A percentile compares a stretch with the other conserved stretches of the same genome.
phyloP scores from a whole-genome alignment of 306 rosid genomes.

The Cyclanthera cordifolia region DNA sequence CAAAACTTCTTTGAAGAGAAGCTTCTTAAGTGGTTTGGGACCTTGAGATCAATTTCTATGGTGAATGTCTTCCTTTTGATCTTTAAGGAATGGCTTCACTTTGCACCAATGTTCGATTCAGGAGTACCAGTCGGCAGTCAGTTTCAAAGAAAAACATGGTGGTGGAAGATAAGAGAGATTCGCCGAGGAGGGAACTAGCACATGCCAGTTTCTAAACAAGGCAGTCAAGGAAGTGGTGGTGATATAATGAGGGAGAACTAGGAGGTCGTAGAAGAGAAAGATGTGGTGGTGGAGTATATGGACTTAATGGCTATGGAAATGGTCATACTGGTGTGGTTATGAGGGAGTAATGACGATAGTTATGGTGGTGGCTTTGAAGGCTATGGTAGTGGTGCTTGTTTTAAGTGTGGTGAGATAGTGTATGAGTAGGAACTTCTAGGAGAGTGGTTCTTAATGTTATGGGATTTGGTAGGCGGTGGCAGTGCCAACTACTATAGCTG shows the following conservation, averaged over 20 bases:
- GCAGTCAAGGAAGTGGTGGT: constrained; percentile 36
- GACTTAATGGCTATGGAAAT: constrained; percentile 3
- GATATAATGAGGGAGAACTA: constrained; percentile 22
- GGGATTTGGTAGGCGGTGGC: constrained; percentile 5
- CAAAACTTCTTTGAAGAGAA: no score
- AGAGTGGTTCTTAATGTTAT: constrained; percentile 15
- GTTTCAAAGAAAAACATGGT: no score
- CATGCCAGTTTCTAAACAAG: constrained; percentile 27
- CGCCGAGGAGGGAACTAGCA: no score
- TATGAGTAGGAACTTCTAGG: constrained; percentile 23
- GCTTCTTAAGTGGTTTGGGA: no score
- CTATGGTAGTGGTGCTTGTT: no score
- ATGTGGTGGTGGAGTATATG: constrained; percentile 27
- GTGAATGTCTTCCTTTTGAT: no score
- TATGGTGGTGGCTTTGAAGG: constrained; percentile 12
- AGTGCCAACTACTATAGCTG: constrained; percentile 26
- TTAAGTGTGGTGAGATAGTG: constrained; percentile 29
- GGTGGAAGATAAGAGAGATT: no score
- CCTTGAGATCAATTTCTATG: no score
- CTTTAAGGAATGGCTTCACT: no score
- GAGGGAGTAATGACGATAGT: constrained; percentile 27
- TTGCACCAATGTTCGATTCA: no score
- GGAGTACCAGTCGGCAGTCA: no score
- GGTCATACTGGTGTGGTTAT: constrained; percentile 18
- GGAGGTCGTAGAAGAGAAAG: constrained; percentile 17